Evolutionary conservation across 2,329 filamentous ascomycete genomes (phyloP).

Genomic region (Claviceps cyperi): DNA sequence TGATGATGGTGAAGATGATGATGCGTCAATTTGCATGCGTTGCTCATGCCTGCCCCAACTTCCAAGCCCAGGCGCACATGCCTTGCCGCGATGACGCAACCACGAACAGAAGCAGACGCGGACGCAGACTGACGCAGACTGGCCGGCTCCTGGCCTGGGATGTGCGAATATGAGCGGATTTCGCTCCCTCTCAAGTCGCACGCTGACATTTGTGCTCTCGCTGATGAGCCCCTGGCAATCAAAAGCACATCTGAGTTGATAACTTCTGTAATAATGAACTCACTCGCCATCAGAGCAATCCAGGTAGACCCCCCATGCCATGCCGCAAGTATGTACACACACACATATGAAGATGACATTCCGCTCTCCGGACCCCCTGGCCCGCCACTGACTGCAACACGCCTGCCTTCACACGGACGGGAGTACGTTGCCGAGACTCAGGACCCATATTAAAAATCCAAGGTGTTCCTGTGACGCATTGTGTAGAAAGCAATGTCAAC

Average conservation of each 20-base stretch:
- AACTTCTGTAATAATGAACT: too few species aligned
- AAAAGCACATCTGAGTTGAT: background rate
- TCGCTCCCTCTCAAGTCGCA: background rate
- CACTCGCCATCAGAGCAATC: too few species aligned
- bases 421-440: background rate
- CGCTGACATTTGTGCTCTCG: background rate
- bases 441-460: background rate
- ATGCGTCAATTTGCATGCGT: background rate
- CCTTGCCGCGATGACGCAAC: background rate
- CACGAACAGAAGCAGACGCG: background rate
- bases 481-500: background rate
- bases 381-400: background rate
- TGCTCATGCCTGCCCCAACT: background rate
- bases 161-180: background rate
- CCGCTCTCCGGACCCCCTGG: background rate
- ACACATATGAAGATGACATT: background rate
- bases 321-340: too few species aligned
- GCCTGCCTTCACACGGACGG: background rate
- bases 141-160: background rate
- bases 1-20: background rate
- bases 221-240: background rate
- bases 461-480: conserved; percentile 2
- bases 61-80: background rate
- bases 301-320: background rate
- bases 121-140: background rate